phyloP scores from a whole-genome alignment of 2,329 filamentous ascomycete genomes.

The Clarireedia homoeocarpa region DNA sequence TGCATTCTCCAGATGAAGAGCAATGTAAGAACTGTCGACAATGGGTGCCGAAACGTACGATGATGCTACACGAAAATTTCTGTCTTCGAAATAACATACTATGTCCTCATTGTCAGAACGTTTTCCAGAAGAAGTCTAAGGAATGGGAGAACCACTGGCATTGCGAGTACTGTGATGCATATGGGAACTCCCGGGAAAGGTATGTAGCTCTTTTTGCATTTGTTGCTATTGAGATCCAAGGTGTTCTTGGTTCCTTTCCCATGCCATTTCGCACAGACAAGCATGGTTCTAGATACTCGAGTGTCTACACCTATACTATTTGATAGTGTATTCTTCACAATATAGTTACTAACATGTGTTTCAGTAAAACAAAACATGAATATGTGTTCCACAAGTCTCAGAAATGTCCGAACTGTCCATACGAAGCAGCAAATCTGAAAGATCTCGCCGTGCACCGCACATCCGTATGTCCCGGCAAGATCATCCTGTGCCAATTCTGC shows the following conservation, averaged over 20 bases:
- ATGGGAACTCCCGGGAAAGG: conserved; percentile 54
- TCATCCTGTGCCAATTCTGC: conserved; percentile 92
- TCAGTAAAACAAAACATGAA: conserved; percentile 62
- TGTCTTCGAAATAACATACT: conserved; percentile 82
- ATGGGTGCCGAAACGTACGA: conserved; percentile 71
- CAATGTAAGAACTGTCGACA: conserved; percentile 83
- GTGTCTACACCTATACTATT: not conserved
- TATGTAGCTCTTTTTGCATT: not conserved
- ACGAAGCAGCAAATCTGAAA: conserved; percentile 61
- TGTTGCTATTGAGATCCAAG: no score
- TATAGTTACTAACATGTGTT: not conserved
- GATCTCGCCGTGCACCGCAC: conserved; percentile 81
- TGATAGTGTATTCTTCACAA: not conserved
- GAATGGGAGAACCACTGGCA: conserved; percentile 86
- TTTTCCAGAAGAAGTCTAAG: conserved; percentile 77
- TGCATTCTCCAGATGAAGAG: conserved; percentile 53
- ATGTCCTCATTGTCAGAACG: conserved; percentile 67
- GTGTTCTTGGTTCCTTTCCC: no score
- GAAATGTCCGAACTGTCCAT: conserved; percentile 51
- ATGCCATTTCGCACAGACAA: no score
- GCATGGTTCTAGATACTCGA: no score
- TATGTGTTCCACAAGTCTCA: conserved; percentile 59
- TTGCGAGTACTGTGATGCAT: conserved; percentile 63
- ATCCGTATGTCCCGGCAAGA: conserved; percentile 74
- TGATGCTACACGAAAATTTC: conserved; percentile 88